These are phyloP conservation scores for Apiospora rasikravindrae DNA, from an alignment of 2,329 filamentous ascomycete species.

Conservation along the genomic window DNA sequence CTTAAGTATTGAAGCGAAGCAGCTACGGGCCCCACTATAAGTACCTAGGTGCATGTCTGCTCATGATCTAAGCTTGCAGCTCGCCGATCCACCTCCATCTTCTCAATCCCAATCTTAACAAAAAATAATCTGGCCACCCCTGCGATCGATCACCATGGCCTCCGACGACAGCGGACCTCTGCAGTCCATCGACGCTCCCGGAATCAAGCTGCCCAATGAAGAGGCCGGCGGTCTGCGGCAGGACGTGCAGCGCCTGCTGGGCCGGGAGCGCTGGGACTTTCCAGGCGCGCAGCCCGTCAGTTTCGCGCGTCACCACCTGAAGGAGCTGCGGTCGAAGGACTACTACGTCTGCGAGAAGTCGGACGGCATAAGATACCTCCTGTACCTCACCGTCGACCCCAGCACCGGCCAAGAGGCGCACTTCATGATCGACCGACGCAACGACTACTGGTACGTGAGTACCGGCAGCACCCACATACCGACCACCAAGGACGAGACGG, in stretches of 20 bases:
- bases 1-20: not conserved
- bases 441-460: constrained; percentile 90
- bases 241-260: constrained; percentile 78
- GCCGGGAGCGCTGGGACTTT: constrained; percentile 71
- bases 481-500: constrained; percentile 63
- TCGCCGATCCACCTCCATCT: not conserved
- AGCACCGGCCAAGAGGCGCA: constrained; percentile 69
- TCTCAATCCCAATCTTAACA: not conserved
- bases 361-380: constrained; percentile 92
- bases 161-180: not conserved
- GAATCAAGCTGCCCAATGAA: constrained; percentile 67
- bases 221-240: constrained; percentile 67
- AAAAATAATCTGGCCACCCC: not conserved
- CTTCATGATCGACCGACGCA: constrained; percentile 96
- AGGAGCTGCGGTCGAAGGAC: constrained; percentile 81
- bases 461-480: constrained; percentile 79
- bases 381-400: constrained; percentile 76
- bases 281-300: constrained; percentile 95
- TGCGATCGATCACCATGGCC: constrained; percentile 6
- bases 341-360: constrained; percentile 99
- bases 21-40: not conserved
- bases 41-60: not conserved
- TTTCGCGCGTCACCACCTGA: constrained; percentile 80
- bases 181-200: constrained; percentile 59
- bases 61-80: not conserved